Conservation (phyloP, 163 green algal genomes). For the Picocystis sp. region DNA sequence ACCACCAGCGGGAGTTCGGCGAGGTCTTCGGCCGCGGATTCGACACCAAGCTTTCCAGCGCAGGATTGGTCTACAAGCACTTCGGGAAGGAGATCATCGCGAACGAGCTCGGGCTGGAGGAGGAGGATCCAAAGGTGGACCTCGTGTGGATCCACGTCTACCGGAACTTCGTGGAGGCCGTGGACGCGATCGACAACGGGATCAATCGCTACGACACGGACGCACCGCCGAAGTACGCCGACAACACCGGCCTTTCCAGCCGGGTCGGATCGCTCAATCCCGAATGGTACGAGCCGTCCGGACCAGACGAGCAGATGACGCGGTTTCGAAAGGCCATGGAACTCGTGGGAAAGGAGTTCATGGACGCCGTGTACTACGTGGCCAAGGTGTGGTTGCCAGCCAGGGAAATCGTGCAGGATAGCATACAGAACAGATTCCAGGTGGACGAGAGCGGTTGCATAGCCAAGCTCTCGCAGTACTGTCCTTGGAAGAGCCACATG, state of each 20-base stretch:
- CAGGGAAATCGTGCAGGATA: constrained; percentile 39
- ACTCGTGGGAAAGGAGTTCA: constrained; percentile 74
- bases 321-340: constrained; percentile 60
- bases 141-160: constrained; percentile 79
- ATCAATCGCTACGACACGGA: constrained; percentile 67
- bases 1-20: constrained; percentile 85
- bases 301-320: constrained; percentile 12
- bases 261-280: constrained; percentile 76
- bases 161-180: constrained; percentile 80
- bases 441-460: constrained; percentile 60
- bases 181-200: constrained; percentile 90
- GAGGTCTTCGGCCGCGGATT: constrained; percentile 75
- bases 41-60: constrained; percentile 69
- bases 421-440: constrained; percentile 35
- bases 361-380: constrained; percentile 40
- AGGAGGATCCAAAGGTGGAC: constrained; percentile 40
- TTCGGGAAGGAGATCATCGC: constrained; percentile 29
- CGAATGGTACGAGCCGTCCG: constrained; percentile 60
- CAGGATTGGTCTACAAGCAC: constrained; percentile 56
- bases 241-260: constrained; percentile 58
- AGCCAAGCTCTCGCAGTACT: constrained; percentile 34
- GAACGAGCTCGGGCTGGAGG: constrained; percentile 24
- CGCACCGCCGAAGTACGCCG: constrained; percentile 52
- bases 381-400: constrained; percentile 63
- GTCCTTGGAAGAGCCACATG: constrained; percentile 86